Conservation (phyloP, 176 grass and related monocot species). For the Ampelocalamus luodianensis region DNA sequence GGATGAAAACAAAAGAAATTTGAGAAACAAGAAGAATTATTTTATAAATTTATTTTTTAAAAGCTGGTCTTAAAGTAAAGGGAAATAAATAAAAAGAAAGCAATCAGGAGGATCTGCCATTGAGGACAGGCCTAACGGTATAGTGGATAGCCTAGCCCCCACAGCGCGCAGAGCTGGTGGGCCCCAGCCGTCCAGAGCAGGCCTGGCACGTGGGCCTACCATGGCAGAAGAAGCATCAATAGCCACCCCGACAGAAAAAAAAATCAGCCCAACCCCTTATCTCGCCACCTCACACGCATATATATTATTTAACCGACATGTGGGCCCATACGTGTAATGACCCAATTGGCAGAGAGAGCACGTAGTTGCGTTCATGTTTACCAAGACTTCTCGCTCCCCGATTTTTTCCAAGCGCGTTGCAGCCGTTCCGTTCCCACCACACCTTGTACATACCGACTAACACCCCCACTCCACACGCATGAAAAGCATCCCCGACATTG, state of each 20-base stretch:
- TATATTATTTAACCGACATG: background rate
- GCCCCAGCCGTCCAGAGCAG: background rate
- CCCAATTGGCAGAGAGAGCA: background rate
- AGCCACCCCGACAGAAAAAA: too few relatives aligned
- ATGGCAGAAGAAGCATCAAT: background rate
- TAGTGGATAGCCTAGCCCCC: background rate
- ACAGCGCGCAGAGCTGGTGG: background rate
- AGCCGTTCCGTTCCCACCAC: constrained; percentile 17
- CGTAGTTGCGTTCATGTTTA: background rate
- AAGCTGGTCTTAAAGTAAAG: background rate
- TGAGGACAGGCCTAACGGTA: constrained; percentile 9
- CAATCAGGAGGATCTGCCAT: background rate
- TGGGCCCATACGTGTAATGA: rapidly evolving
- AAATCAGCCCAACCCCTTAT: background rate
- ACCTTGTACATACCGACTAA: background rate
- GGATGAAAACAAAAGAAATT: background rate
- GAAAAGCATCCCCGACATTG: background rate
- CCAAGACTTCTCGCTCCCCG: background rate
- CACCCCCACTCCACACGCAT: background rate
- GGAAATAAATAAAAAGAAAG: background rate
- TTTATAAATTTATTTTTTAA: background rate
- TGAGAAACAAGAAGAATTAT: background rate
- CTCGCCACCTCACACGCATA: background rate
- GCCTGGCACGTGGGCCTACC: background rate
- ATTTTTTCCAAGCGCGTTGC: constrained; percentile 2